Conservation (phyloP, 768 basidiomycete genomes). For the Suillus spraguei region DNA sequence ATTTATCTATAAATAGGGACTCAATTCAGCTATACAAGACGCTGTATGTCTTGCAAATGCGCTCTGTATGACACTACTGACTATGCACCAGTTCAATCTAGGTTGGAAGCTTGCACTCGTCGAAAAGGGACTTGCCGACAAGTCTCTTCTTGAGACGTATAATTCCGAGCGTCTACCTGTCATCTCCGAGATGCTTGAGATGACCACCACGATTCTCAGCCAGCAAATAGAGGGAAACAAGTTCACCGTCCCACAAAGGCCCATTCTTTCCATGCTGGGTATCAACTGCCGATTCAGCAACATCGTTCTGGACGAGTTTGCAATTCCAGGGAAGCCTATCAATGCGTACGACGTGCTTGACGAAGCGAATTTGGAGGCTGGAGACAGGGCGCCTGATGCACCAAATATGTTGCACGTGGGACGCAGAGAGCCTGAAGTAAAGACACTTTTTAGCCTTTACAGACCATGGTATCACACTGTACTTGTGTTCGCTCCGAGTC, state of each 20-base stretch:
- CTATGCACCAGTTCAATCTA: constrained; percentile 20
- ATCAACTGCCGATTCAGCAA: constrained; percentile 19
- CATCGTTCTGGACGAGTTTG: constrained; percentile 16
- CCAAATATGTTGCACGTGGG: constrained; percentile 21
- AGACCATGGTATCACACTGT: constrained; percentile 15
- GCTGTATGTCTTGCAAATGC: constrained; percentile 29
- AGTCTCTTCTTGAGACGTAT: constrained; percentile 28
- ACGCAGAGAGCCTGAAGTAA: constrained; percentile 10
- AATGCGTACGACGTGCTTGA: constrained; percentile 13
- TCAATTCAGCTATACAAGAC: constrained; percentile 42
- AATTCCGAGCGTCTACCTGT: constrained; percentile 30
- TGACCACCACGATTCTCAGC: constrained; percentile 24
- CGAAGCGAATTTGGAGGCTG: constrained; percentile 15
- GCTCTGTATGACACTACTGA: background rate
- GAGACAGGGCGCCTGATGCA: constrained; percentile 16
- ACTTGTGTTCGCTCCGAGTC: constrained; percentile 15
- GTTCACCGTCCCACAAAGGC: constrained; percentile 22
- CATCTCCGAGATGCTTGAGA: constrained; percentile 30
- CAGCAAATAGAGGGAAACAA: constrained; percentile 7
- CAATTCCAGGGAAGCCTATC: background rate
- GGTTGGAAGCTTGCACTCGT: constrained; percentile 31
- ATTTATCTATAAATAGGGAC: constrained; percentile 28
- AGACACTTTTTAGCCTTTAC: constrained; percentile 32
- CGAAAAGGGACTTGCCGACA: constrained; percentile 23
- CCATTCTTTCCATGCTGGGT: constrained; percentile 33